Conservation (phyloP, 768 basidiomycete genomes). For the Termitomyces sp. region DNA sequence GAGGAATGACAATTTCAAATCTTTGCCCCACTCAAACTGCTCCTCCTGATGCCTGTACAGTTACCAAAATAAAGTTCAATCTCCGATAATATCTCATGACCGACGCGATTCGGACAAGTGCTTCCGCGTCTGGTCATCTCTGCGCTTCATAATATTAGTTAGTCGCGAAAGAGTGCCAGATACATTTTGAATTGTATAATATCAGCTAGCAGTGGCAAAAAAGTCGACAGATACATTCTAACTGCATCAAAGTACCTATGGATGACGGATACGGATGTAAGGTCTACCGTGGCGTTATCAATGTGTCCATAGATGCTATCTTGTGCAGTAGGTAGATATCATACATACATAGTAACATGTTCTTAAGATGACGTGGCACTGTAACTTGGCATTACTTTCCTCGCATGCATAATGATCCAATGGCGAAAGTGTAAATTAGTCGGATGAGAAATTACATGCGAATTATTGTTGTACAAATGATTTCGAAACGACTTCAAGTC, state of each 20-base stretch:
- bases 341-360: no score
- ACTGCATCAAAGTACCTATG: no score
- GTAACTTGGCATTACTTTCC: neutral
- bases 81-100: conserved; percentile 21
- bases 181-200: no score
- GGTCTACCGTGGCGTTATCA: no score
- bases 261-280: no score
- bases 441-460: neutral
- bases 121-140: no score
- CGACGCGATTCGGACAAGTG: neutral
- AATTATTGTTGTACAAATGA: neutral
- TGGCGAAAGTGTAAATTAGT: neutral
- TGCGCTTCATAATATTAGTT: no score
- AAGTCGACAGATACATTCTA: no score
- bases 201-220: no score
- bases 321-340: no score
- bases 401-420: neutral
- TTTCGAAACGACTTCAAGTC: neutral
- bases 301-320: no score
- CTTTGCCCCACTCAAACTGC: neutral
- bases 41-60: conserved; percentile 26
- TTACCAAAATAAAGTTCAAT: conserved; percentile 25
- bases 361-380: neutral
- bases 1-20: conserved; percentile 11
- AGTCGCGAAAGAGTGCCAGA: no score